Conservation (phyloP, 805 yeast species). For the Schwanniomyces vanrijiae region DNA sequence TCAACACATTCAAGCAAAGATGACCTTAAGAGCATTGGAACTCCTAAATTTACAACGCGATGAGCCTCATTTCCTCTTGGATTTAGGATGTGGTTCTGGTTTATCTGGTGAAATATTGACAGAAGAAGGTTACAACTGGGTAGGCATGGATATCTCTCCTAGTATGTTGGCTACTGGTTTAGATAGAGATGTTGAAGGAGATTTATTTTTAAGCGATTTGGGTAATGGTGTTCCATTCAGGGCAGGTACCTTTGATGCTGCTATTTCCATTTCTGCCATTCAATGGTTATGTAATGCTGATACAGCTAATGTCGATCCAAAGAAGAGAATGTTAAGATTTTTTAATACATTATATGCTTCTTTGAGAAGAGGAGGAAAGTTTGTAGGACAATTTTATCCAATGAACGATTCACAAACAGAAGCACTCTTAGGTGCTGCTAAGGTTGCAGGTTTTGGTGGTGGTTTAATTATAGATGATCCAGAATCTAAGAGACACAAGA, state of each 20-base stretch:
- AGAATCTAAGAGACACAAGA: conserved; percentile 86
- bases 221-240: conserved; percentile 94
- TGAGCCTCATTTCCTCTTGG: conserved; percentile 68
- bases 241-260: conserved; percentile 96
- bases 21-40: conserved; percentile 93
- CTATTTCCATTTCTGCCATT: conserved; percentile 89
- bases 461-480: conserved; percentile 94
- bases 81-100: conserved; percentile 97
- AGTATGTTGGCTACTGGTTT: conserved; percentile 94
- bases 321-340: conserved; percentile 72
- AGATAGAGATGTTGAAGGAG: conserved; percentile 92
- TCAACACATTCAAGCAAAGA: conserved; percentile 96
- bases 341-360: conserved; percentile 87
- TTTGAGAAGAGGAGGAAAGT: conserved; percentile 91
- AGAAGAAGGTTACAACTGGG: conserved; percentile 93
- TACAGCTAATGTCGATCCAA: conserved; percentile 77
- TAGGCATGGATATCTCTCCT: conserved; percentile 95
- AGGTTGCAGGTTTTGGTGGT: conserved; percentile 93
- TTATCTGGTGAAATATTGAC: conserved; percentile 90
- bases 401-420: conserved; percentile 83
- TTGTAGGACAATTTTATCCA: conserved; percentile 96
- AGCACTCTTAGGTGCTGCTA: conserved; percentile 78
- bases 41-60: conserved; percentile 68
- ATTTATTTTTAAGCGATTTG: conserved; percentile 85
- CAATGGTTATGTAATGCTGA: conserved; percentile 99